Base-by-base conservation (phyloP, 352 stramenopile genomes). In the Globisporangium spinosum region DNA sequence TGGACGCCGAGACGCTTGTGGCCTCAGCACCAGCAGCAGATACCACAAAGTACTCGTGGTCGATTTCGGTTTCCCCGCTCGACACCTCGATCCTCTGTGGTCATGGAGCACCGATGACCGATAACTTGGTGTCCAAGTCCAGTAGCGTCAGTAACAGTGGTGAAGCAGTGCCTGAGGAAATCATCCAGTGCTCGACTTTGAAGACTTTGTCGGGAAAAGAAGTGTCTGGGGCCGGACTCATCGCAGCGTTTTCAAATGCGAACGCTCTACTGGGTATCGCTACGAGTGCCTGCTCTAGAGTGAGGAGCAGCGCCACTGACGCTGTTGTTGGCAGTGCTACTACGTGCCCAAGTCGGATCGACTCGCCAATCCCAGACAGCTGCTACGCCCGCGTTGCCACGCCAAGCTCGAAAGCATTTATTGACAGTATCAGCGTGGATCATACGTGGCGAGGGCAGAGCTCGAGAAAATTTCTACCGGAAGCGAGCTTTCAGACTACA, bases 311-410 rank as follows among this genome's bases (percentile, higher is more conserved):
- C 9, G 25, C 12, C 20, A 29, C 27, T 12, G 43, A 23, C 10
- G 43, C 43, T 6, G 43, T 23, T 51, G 17, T 51, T 51, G 43
- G 43, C 10, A 51, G 43, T 51, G 43, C 43, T 10, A 23, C 43
- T 12, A 51, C 2, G 0, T 43, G 49, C 20, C n/a, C 3, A 51
- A 34, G 17, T 17, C 25, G 38, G 20, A 17, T 58, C 45, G 10
- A 13, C 29, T 61, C 55, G 55, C 13, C 17, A 29, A 27, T 32
- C 2, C 22, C 40, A 47, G 17, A 29, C 0, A 27, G n/a, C 29
- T 67, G 62, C 23, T 67, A 54, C 51, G 34, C 35, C 53, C 62
- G 62, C 13, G 20, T 67, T 8, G 62, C 62, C 6, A 40, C 32
- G 13, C 13, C 35, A 27, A 54, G 32, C 23, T 38, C 51, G 7